phyloP scores from a whole-genome alignment of 2,329 filamentous ascomycete genomes.

The Pleoardoris graminearum region DNA sequence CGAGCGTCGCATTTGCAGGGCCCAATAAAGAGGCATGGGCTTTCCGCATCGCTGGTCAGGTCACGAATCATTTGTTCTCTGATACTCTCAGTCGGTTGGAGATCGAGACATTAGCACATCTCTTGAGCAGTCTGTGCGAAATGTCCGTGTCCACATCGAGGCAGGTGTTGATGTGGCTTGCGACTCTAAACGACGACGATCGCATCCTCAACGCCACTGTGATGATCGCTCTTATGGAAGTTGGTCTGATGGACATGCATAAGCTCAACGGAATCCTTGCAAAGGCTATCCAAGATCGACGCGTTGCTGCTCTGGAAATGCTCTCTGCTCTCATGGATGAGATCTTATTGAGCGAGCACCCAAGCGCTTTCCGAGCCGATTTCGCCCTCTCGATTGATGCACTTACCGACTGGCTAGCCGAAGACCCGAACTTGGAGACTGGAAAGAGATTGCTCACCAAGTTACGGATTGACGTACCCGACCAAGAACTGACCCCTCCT shows the following conservation, averaged over 20 bases:
- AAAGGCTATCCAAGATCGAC: conserved; percentile 71
- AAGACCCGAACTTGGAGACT: conserved; percentile 67
- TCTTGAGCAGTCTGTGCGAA: conserved; percentile 65
- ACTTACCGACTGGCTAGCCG: conserved; percentile 77
- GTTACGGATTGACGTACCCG: conserved; percentile 61
- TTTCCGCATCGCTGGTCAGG: conserved; percentile 58
- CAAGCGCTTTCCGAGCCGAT: conserved; percentile 79
- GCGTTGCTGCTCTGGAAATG: conserved; percentile 74
- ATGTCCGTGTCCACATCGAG: conserved; percentile 62
- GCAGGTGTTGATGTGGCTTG: conserved; percentile 56
- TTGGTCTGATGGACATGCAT: conserved; percentile 63
- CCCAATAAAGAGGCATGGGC: conserved; percentile 61
- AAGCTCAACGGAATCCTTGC: conserved; percentile 67
- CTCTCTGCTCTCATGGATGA: conserved; percentile 79
- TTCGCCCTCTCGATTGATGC: conserved; percentile 82
- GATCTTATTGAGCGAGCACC: conserved; percentile 75
- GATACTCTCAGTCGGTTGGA: conserved; percentile 60
- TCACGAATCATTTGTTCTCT: conserved; percentile 60
- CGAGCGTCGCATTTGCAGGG: conserved; percentile 55
- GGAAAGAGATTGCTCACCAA: conserved; percentile 73
- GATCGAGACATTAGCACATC: conserved; percentile 64
- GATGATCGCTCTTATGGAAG: conserved; percentile 63
- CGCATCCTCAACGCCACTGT: conserved; percentile 66
- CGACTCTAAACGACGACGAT: conserved; percentile 57
- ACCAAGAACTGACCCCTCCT: conserved; percentile 58